Base-by-base conservation (phyloP, 2,329 filamentous ascomycete genomes). In the Cercospora brassicicola region DNA sequence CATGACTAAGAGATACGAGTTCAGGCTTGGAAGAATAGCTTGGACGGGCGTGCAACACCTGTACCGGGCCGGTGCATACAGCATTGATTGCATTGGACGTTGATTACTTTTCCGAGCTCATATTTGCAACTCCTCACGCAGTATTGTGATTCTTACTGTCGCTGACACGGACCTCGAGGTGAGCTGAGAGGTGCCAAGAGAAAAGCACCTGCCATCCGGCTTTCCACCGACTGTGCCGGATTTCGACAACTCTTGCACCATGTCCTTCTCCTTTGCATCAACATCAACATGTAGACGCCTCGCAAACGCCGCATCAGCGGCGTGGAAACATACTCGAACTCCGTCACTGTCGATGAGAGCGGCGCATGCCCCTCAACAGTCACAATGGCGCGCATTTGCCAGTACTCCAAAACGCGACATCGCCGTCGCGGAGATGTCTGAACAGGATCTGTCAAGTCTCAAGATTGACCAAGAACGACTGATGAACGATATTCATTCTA, bases 401-500 rank as follows among this genome's bases (percentile, higher is more conserved):
- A 67, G 66, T 28, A 76, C 78, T 26, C 68, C 76, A 66, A 72
- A 56, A 76, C 77, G 76, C 72, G 75, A 75, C 31, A 76, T 82
- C 36, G 79, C 80, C 11, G 81, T 81, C 4, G 78, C 79, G 30
- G 82, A 84, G 62, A 82, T 89, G 76, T 82, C 82, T 20, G 83
- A 86, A 57, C 77, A 82, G 18, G 80, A 86, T 42, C 78, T 89
- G 39, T 79, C 79, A 45, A 82, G 80, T 30, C 76, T 91, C 62
- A 86, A 84, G 67, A 85, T 90, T 45, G 84, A 90, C 70, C 82
- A 86, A 72, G 80, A 82, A 13, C 83, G 89, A 70, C 76, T 91
- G 71, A 88, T 90, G 81, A 82, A 84, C 28, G 85, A 88, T 67
- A 82, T 91, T 11, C 90, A 91, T 77, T 76, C 87, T 67, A 90